phyloP scores from a whole-genome alignment of 495 filamentous ascomycete genomes.

The Tuber melanosporum region DNA sequence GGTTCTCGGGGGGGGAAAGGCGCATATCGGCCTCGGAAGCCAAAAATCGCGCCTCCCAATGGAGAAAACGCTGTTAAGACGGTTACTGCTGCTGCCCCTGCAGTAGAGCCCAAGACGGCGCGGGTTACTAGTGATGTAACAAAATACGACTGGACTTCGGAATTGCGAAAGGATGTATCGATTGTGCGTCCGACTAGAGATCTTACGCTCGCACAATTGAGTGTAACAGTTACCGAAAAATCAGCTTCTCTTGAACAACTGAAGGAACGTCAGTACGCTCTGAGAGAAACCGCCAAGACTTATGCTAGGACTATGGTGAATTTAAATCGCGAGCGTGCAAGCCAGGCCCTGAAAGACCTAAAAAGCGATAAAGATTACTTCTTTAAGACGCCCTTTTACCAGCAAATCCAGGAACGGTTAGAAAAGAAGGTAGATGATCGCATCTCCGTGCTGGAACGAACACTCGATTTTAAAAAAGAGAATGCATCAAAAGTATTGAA shows the following conservation, averaged over 20 bases:
- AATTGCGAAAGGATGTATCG: not conserved
- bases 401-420: conserved; percentile 3
- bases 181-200: not conserved
- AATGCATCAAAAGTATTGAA: conserved; percentile 29
- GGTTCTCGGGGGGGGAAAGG: conserved; percentile 34
- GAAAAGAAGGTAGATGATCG: conserved; percentile 21
- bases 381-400: conserved; percentile 27
- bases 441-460: conserved; percentile 20
- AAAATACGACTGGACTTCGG: conserved; percentile 2
- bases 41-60: not conserved
- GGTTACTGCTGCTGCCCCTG: not conserved
- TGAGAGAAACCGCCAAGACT: conserved; percentile 27
- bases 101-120: not conserved
- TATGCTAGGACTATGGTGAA: conserved; percentile 29
- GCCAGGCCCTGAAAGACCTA: conserved; percentile 30
- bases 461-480: conserved; percentile 28
- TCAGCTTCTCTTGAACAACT: conserved; percentile 30
- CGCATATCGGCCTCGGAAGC: conserved; percentile 28
- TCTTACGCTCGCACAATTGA: not conserved
- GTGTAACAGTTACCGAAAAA: conserved; percentile 9
- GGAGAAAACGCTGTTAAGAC: not conserved
- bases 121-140: not conserved
- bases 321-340: conserved; percentile 30
- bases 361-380: conserved; percentile 28
- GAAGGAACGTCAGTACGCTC: conserved; percentile 29